Base-by-base conservation (phyloP, 169 alveolate species). In the Nephromyces sp. region DNA sequence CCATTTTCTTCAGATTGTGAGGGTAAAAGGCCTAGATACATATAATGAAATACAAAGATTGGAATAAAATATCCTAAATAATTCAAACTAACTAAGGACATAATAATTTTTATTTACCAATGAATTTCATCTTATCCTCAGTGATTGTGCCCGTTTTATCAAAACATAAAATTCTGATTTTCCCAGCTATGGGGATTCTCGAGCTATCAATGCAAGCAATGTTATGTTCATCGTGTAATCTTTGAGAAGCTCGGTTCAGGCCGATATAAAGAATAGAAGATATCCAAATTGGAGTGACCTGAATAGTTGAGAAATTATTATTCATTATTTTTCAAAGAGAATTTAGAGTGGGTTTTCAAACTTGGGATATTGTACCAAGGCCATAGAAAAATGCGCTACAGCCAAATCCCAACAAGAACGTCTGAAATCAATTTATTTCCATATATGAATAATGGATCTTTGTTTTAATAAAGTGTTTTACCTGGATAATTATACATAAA, bases 131-230 rank as follows among this genome's bases (percentile, higher is more conserved):
- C 33, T 70, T 65, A 6, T 70, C 52, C 68, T 77, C 57, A 29
- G 83, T 77, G 29, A 77, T 65, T 1, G 83, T 77, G 35, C 83
- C 83, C 29, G 83, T 77, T 33, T 77, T 77, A 57, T 77, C 83
- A 64, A 77, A 77, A 74, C 79, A 69, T 33, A 77, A 65, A 32
- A 93, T 85, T 32, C 96, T 82, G 3, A 95, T 90, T 78, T 95
- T 95, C 5, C 99, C 99, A 57, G 97, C 93, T 1, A 95, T 86
- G 70, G 96, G 96, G 15, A 97, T 92, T 61, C 98, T 84, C 6
- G 95, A 93, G 2, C 98, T 98, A n/a, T 95, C 95, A 0, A 95
- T 91, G 66, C 98, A 94, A 69, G 83, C 85, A 15, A 97, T 89
- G 63, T 85, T 65, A 57, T 89, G 87, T 24, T 87, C 88, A 75